Conservation (phyloP, 2,329 filamentous ascomycete species). For the Thelonectria blattea region DNA sequence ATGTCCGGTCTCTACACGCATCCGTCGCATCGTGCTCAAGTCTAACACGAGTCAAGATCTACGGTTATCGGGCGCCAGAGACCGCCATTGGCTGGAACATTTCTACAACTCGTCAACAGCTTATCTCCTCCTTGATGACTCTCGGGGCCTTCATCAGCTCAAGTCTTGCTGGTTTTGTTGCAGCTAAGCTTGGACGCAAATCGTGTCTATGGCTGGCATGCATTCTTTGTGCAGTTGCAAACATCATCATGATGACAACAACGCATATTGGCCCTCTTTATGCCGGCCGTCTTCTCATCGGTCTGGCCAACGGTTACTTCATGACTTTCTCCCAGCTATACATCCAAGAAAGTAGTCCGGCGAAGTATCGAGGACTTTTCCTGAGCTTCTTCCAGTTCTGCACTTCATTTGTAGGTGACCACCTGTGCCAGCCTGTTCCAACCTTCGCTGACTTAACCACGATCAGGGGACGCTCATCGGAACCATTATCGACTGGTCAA, state of each 20-base stretch:
- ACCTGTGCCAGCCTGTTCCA: neutral
- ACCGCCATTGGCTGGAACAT: constrained; percentile 36
- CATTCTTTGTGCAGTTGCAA: constrained; percentile 27
- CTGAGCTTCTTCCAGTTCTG: constrained; percentile 32
- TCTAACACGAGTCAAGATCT: constrained; percentile 19
- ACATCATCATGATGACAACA: constrained; percentile 36
- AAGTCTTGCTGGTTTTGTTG: constrained; percentile 28
- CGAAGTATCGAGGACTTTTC: constrained; percentile 33
- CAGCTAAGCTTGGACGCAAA: constrained; percentile 26
- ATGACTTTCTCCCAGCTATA: constrained; percentile 35
- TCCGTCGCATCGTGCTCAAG: too few species aligned
- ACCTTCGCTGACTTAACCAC: neutral
- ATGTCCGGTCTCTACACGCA: neutral
- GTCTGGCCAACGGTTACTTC: constrained; percentile 33
- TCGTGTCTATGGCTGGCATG: constrained; percentile 30
- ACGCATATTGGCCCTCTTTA: constrained; percentile 28
- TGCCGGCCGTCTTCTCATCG: constrained; percentile 26
- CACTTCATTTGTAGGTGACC: constrained; percentile 29
- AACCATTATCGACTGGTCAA: constrained; percentile 33
- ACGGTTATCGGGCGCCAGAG: constrained; percentile 29
- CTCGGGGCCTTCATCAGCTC: constrained; percentile 34
- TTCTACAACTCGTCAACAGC: constrained; percentile 30
- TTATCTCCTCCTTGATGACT: constrained; percentile 34
- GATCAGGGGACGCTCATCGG: constrained; percentile 30
- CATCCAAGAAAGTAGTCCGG: constrained; percentile 30